A percentile compares a stretch with the other conserved stretches of the same genome.
Evolutionary conservation across 1,284 basidiomycete species (phyloP).

Genomic region (Fistulina hepatica): DNA sequence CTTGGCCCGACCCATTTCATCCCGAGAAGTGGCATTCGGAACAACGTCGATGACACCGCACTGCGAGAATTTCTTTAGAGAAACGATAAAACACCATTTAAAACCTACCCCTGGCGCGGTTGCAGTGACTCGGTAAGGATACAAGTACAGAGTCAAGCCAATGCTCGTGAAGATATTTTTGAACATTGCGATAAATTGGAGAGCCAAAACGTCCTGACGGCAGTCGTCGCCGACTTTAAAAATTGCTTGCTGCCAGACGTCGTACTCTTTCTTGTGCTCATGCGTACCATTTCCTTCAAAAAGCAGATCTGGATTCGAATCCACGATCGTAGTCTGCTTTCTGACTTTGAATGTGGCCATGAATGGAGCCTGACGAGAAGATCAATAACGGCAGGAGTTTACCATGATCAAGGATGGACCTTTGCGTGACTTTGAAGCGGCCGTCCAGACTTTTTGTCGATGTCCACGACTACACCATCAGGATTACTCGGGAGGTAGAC

Average conservation of each 20-base stretch:
- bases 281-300: constrained; percentile 47
- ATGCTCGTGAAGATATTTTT: constrained; percentile 92
- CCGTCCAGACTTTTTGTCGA: constrained; percentile 93
- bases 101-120: constrained; percentile 84
- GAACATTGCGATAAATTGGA: constrained; percentile 99
- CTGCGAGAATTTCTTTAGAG: constrained; percentile 27
- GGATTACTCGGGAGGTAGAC: constrained; percentile 98
- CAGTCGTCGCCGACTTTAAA: constrained; percentile 99
- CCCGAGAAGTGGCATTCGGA: constrained; percentile 94
- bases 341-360: constrained; percentile 99
- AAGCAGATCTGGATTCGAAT: constrained; percentile 59
- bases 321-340: constrained; percentile 59
- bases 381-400: constrained; percentile 4
- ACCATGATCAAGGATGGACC: constrained; percentile 29
- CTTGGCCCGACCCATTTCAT: constrained; percentile 99
- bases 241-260: constrained; percentile 97
- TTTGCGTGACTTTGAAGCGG: constrained; percentile 98
- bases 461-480: constrained; percentile 91
- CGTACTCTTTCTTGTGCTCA: constrained; percentile 59
- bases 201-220: constrained; percentile 91
- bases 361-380: constrained; percentile 73
- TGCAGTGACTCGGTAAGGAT: constrained; percentile 95
- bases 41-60: constrained; percentile 99
- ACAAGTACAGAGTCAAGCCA: constrained; percentile 87
- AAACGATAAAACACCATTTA: constrained; percentile 5